Evolutionary conservation across 2,329 filamentous ascomycete species (phyloP), one percentile per base, ranked within the genome.

Genomic region (Aspergillus sergii): DNA sequence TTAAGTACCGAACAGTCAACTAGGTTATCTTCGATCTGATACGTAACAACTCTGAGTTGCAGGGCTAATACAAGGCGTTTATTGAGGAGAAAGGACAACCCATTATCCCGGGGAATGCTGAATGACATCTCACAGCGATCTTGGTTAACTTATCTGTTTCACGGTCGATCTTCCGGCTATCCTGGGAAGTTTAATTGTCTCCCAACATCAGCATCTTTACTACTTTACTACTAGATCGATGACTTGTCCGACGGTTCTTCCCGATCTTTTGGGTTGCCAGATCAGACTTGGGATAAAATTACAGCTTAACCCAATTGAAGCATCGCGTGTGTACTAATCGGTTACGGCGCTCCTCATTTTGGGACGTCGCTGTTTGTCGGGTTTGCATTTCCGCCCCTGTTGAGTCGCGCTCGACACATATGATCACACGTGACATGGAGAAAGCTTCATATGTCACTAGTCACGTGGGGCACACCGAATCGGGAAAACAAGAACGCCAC

Each of bases 1-100:
- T n/a, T 19, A 51, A n/a, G 19, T 32, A 51, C 48, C 28, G 19
- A 32, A 9, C 28, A 9, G 36, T 32, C 14, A n/a, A 36, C 39
- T n/a, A 41, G 39, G 39, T 26, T 59, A 61, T 63, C 63, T 65
- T 66, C 64, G 62, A 66, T 67, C 61, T 66, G 61, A 66, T 64
- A 68, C 61, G 63, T 68, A 66, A 61, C 43, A 43, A 57, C 57
- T 60, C 58, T 30, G 32, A 61, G 32, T 26, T 28, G 39, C 41
- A 46, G 43, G 53, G 21, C 41, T 45, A 56, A 57, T 30, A 41
- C 60, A 54, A 59, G 57, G 57, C 50, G 51, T 51, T 41, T 32
- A 56, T 32, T 23, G 30, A 48, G 34, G 54, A 34, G 30, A 12
- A 41, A 11, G 46, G 46, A 55, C 51, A 55, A 55, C 41, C 30